Base-by-base conservation (phyloP, 805 yeast genomes). In the Yarrowia porcina region DNA sequence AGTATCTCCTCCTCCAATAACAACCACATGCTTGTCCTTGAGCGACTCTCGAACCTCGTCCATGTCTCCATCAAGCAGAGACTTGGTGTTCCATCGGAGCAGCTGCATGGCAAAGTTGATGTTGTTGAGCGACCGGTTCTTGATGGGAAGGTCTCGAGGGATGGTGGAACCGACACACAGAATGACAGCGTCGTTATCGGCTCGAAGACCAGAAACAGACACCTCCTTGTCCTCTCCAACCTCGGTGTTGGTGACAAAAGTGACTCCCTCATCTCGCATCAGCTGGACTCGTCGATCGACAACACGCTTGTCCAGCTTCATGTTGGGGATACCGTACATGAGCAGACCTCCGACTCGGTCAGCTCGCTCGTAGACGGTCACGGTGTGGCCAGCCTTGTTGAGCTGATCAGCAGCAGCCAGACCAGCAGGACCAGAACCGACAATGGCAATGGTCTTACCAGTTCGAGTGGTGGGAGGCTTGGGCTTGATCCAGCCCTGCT, bases 1-100 rank as follows among this genome's bases (percentile, higher is more conserved):
- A 35, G 98, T 93, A 76, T 93, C 99, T 84, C 99, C 99, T 80
- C 99, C 99, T 72, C 99, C 99, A 80, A 93, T 93, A 63, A 93
- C 98, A 71, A 93, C 86, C 64, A 93, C 98, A 67, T 89, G 81
- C 81, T 93, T 94, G 69, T 94, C 98, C 66, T 82, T 84, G 65
- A 93, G 75, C 65, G 82, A 81, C 67, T 81, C 78, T 68, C 88
- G 83, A 65, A 93, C 87, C 64, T 85, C 88, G 66, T 86, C 94
- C 74, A 94, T 80, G 70, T 88, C 83, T 17, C 71, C 70, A 64
- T 88, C 90, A 68, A 94, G 82, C 71, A 94, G 81, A 2, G 97
- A 96, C 77, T 90, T 83, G 64, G 99, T 93, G 80, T 94, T 94
- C 72, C 86, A 79, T 72, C 86, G 87, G 72, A 93, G 83, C 73